Base-by-base conservation (phyloP, 331 rosid species). In the Phaseolus coccineus region DNA sequence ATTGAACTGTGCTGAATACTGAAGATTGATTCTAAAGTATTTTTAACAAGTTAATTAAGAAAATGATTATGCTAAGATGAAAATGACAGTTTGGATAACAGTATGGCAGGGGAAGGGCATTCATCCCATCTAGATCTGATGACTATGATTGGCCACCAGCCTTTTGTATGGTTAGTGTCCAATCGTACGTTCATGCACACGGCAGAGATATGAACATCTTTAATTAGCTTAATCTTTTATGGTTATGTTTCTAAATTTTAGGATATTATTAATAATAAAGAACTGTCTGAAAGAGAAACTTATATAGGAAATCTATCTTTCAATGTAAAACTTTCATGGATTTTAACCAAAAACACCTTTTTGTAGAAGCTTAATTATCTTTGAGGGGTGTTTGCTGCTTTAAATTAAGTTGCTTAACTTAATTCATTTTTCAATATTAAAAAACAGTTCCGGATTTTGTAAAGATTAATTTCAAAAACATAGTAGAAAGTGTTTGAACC, bases 141-240 rank as follows among this genome's bases (percentile, higher is more conserved):
- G 77, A 76, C 56, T 84, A 65, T 80, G 76, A 77, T 71, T 76
- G 73, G 71, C 2, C 84, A 55, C 48, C 84, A 47, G 35, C 65
- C 84, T 63, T 74, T 58, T 73, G 80, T 82, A 77, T 71, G 82
- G 79, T 75, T 78, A 31, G 25, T 47, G 77, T 79, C 81, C 77
- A 78, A 37, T 53, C 61, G 76, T 80, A 79, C 72, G 27, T 74
- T 83, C 83, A 53, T 55, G 79, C 71, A 37, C 56, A 63, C 37
- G 19, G 39, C 48, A 80, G 30, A 53, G 42, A 62, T 62, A 3
- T 8, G 12, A 66, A 40, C 25, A 69, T 59, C 57, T 79, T 48
- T 56, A 64, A 28, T 63, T 70, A 22, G 65, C 27, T 57, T 63
- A 25, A 22, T 35, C 6, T 24, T 30, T 52, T 53, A 62, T 27